Percentiles rank a stretch among this genome's conserved stretches.
phyloP scores from a whole-genome alignment of 2,329 filamentous ascomycete species.

The Exophiala sideris region DNA sequence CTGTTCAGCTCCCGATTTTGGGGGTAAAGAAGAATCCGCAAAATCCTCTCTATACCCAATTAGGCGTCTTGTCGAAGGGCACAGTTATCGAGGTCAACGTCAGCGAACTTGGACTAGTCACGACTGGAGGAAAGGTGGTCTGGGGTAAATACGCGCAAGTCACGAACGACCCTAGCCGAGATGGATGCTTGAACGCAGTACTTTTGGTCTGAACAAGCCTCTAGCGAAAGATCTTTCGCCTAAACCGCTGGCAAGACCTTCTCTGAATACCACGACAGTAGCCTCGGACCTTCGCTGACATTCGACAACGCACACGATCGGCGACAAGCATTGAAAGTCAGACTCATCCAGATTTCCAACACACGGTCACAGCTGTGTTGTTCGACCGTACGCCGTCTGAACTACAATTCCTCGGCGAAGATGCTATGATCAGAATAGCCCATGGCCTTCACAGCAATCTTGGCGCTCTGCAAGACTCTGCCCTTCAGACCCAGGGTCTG shows the following conservation, averaged over 20 bases:
- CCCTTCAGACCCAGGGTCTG: conserved; percentile 59
- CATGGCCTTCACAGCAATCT: conserved; percentile 61
- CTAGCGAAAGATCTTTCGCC: neutral
- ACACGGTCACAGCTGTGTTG: neutral
- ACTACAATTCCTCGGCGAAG: conserved; percentile 21
- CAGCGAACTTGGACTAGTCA: conserved; percentile 84
- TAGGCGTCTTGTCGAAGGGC: conserved; percentile 84
- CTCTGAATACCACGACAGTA: too few relatives aligned
- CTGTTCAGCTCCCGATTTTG: conserved; percentile 79
- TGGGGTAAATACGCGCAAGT: conserved; percentile 80
- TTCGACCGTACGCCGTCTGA: neutral
- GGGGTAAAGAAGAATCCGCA: conserved; percentile 81
- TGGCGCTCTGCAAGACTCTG: conserved; percentile 70
- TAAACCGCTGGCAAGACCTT: neutral
- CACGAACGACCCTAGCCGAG: conserved; percentile 58
- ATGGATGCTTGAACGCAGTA: conserved; percentile 59
- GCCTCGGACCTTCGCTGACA: too few relatives aligned
- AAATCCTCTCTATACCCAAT: conserved; percentile 85
- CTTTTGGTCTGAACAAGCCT: conserved; percentile 22
- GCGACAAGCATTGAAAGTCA: too few relatives aligned
- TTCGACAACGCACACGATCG: neutral
- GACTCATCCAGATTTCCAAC: neutral
- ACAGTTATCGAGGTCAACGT: conserved; percentile 90
- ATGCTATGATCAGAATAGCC: conserved; percentile 36
- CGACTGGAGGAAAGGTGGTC: conserved; percentile 85